Evolutionary conservation across 2,329 filamentous ascomycete species (phyloP).

Genomic region (Colletotrichum lindemuthianum): DNA sequence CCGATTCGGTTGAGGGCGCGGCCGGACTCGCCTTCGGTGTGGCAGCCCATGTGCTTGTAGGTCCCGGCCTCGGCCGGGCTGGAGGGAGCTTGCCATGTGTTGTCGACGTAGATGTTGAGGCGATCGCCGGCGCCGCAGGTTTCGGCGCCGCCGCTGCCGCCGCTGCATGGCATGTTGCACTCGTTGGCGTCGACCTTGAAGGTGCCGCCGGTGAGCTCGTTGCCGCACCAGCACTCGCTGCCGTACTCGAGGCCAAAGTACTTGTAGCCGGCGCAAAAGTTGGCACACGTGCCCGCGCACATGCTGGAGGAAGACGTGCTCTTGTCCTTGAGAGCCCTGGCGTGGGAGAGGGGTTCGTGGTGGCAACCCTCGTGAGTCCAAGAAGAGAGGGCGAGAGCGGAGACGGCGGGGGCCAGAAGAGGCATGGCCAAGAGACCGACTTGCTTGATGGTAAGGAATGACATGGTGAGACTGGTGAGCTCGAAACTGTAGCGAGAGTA

Average conservation of each 20-base stretch:
- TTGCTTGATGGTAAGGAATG: background rate
- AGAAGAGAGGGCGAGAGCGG: background rate
- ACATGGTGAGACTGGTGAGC: background rate
- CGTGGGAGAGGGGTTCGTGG: slow-evolving; percentile 1
- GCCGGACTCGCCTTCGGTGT: slow-evolving; percentile 12
- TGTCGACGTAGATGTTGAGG: slow-evolving; percentile 11
- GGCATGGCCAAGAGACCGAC: slow-evolving; percentile 7
- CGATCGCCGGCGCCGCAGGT: background rate
- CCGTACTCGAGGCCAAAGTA: slow-evolving; percentile 51
- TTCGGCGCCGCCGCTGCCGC: background rate
- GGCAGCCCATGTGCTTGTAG: slow-evolving; percentile 5
- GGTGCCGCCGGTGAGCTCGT: slow-evolving; percentile 43
- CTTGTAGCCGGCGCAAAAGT: slow-evolving; percentile 47
- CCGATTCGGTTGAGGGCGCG: slow-evolving; percentile 44
- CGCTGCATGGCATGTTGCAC: slow-evolving; percentile 22
- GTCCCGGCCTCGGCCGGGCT: slow-evolving; percentile 13
- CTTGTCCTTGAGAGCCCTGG: slow-evolving; percentile 44
- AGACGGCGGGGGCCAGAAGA: slow-evolving; percentile 8
- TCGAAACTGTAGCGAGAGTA: background rate
- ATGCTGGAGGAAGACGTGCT: slow-evolving; percentile 40
- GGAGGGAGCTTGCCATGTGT: slow-evolving; percentile 36
- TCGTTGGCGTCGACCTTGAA: slow-evolving; percentile 37
- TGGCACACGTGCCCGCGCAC: slow-evolving; percentile 46
- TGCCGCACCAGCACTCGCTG: slow-evolving; percentile 48
- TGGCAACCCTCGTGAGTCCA: background rate